Base-by-base conservation (phyloP, 78 protist species). In the Creolimax fragrantissima region DNA sequence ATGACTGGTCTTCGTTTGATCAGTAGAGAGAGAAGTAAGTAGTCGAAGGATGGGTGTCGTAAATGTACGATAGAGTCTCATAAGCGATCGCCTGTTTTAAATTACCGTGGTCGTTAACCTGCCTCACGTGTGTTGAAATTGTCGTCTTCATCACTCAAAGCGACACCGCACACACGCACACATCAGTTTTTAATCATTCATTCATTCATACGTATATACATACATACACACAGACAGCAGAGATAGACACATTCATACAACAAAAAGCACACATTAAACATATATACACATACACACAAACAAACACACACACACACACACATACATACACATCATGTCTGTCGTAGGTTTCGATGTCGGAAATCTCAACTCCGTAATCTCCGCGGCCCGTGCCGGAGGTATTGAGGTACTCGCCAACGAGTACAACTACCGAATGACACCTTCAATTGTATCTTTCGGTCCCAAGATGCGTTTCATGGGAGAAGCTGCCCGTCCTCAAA, bases 401-500 rank as follows among this genome's bases (percentile, higher is more conserved):
- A 94, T 97, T 43, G 98, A 97, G 86, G 96, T 97, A 41, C 88
- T 96, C 43, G 91, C 91, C 37, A 96, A 97, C 88, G 98, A 96
- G 92, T 96, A 92, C 89, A 94, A 93, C 5, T 92, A 95, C 91
- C 95, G 98, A 83, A 89, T 85, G 88, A 96, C 97, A 3, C 96
- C 97, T 92, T 93, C 83, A 2, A 6, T 94, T 74, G 95, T 92
- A 42, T 89, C 93, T 36, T 95, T 94, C 41, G 94, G 95, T 81
- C 93, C 66, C 45, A 66, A 94, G 88, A 90, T 84, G 47, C 93
- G 97, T 45, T 90, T 81, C 90, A 11, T 96, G 17, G 98, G 98
- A 84, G 96, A 95, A 89, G 3, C 89, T 44, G 83, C 58, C 4
- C 45, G 41, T 88, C 81, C 85, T 11, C 66, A 17, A 47, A 4